Evolutionary conservation across 768 basidiomycete genomes (phyloP), one percentile per base, ranked within the genome.

Genomic region (Hericium alpestre): DNA sequence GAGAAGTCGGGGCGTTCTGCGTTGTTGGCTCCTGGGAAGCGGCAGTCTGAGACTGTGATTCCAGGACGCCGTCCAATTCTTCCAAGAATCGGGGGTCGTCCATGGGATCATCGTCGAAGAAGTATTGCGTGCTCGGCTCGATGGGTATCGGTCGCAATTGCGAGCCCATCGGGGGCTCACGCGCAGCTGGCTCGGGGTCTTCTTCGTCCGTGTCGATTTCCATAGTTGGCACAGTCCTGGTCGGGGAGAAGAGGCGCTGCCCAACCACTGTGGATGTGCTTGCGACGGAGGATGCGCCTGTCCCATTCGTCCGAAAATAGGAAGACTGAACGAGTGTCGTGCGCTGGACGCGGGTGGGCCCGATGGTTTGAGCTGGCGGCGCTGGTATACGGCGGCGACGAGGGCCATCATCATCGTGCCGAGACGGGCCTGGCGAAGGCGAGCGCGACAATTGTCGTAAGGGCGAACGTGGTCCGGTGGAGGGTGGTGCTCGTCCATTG

Each of bases 381-480:
- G 13, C 22, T 15, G 41, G 54, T 8, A 37, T n/a, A 9, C 54
- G 27, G 8, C 27, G 43, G 16, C 43, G 43, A 5, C 43, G 43
- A n/a, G 43, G 18, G 16, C 43, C 43, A 12, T 51, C 49, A 9
- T 51, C 49, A 23, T 51, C 49, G 32, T 25, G 22, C 4, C 32
- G 6, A 12, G 27, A 51, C 15, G 15, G 49, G 18, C 23, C 22
- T 9, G 49, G 49, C 5, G 49, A 25, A 16, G 54, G 56, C 15
- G 41, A 25, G 23, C 20, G 43, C 15, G 43, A 46, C 20, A 46
- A n/a, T 51, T 38, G 51, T 55, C 18, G 51, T 39, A 8, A 38
- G 23, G 15, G 25, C 22, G 52, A 23, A 53, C 38, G 37, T 51
- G 61, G 51, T 39, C 49, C 60, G 64, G 51, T 23, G 58, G 60